These are phyloP conservation scores for Melaleuca quinquenervia DNA, from an alignment of 345 rosid species.

Conservation along the genomic window DNA sequence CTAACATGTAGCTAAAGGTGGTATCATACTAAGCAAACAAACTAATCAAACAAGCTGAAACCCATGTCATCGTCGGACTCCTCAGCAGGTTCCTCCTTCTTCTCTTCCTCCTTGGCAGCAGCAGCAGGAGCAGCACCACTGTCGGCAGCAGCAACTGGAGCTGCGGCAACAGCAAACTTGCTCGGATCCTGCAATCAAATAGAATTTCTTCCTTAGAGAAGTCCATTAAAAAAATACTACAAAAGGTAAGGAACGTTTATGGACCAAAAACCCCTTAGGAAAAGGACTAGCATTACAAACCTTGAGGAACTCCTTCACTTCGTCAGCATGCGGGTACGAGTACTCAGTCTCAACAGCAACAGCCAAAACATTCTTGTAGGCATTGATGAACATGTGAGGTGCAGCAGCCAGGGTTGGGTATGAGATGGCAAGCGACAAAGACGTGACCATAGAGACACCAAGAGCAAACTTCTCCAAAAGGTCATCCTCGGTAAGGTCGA, in stretches of 20 bases:
- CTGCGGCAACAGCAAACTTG: constrained; percentile 54
- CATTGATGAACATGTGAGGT: constrained; percentile 86
- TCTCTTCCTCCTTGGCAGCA: constrained; percentile 48
- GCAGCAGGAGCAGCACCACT: constrained; percentile 23
- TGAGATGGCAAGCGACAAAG: constrained; percentile 65
- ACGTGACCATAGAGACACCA: constrained; percentile 65
- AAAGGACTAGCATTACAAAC: constrained; percentile 10
- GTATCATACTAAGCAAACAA: neutral
- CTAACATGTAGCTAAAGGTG: neutral
- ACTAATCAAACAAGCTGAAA: constrained; percentile 62
- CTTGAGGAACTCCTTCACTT: constrained; percentile 77
- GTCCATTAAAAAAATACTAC: neutral
- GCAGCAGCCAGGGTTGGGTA: constrained; percentile 88
- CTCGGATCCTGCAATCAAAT: constrained; percentile 51
- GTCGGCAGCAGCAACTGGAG: constrained; percentile 17
- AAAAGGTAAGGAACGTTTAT: neutral
- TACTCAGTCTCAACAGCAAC: constrained; percentile 68
- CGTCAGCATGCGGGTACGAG: constrained; percentile 68
- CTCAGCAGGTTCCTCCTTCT: constrained; percentile 66
- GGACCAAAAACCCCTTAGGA: neutral
- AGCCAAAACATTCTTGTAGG: constrained; percentile 71
- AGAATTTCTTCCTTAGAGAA: neutral
- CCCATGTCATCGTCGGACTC: constrained; percentile 97
- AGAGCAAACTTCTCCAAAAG: constrained; percentile 63
- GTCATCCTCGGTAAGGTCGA: constrained; percentile 75